Evolutionary conservation across 163 green algal genomes (phyloP).

Genomic region (Smithsoniella earleae): DNA sequence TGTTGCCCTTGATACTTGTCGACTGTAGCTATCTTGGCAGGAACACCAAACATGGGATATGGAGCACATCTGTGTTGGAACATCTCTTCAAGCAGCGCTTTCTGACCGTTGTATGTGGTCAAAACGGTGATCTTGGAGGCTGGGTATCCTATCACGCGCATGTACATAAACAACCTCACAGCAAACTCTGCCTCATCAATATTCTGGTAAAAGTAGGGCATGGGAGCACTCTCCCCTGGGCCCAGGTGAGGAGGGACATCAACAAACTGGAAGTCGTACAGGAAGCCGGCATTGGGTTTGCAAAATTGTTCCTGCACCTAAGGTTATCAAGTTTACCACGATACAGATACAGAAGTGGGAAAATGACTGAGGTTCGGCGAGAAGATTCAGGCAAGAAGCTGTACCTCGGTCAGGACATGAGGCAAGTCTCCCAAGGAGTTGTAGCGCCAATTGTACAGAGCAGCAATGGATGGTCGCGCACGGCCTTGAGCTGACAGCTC

Average conservation of each 20-base stretch:
- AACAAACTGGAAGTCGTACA: constrained; percentile 85
- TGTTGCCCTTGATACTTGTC: constrained; percentile 99
- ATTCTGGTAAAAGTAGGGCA: constrained; percentile 95
- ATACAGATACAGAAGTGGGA: too few relatives aligned
- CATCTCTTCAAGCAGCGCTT: constrained; percentile 83
- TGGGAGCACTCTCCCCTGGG: constrained; percentile 65
- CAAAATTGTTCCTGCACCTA: constrained; percentile 17
- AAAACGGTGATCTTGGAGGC: constrained; percentile 80
- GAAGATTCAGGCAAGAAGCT: too few relatives aligned
- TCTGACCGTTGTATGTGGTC: constrained; percentile 97
- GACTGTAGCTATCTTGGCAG: constrained; percentile 82
- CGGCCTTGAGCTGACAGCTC: constrained; percentile 87
- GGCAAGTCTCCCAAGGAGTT: constrained; percentile 76
- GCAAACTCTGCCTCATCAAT: constrained; percentile 79
- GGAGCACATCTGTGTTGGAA: constrained; percentile 71
- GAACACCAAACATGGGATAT: constrained; percentile 76
- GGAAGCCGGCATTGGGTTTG: constrained; percentile 75
- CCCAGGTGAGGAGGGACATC: constrained; percentile 81
- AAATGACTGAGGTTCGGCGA: too few relatives aligned
- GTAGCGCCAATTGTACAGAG: constrained; percentile 97
- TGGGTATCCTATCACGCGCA: constrained; percentile 91
- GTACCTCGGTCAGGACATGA: constrained; percentile 43
- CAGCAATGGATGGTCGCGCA: constrained; percentile 68
- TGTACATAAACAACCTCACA: constrained; percentile 74
- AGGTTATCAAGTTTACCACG: too few relatives aligned